These are phyloP conservation scores for Mortierella polycephala DNA, from an alignment of 371 early-diverging fungal species.

Conservation along the genomic window DNA sequence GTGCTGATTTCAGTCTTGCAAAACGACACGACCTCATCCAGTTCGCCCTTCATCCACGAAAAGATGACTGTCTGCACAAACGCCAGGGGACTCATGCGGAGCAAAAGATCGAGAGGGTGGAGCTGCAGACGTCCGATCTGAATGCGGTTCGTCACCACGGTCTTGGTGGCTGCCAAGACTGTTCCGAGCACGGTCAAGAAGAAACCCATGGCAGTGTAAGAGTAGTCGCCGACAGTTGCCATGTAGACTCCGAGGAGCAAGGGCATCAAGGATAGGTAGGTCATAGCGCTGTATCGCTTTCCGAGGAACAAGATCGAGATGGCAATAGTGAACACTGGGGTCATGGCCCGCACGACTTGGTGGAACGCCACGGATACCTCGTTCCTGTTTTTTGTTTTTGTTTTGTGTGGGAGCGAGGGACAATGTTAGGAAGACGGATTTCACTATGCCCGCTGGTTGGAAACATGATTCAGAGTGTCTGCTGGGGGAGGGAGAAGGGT, in stretches of 20 bases:
- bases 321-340: conserved; percentile 83
- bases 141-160: conserved; percentile 86
- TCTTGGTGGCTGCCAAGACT: conserved; percentile 83
- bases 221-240: conserved; percentile 87
- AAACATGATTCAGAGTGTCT: too few species aligned
- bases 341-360: conserved; percentile 90
- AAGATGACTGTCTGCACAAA: conserved; percentile 78
- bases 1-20: conserved; percentile 59
- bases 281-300: conserved; percentile 67
- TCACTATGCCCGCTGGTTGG: not conserved
- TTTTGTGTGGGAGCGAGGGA: not conserved
- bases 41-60: conserved; percentile 77
- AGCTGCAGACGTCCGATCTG: conserved; percentile 83
- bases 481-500: too few species aligned
- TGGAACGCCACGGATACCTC: conserved; percentile 77
- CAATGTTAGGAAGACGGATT: conserved; percentile 1
- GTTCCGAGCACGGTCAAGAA: conserved; percentile 85
- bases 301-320: conserved; percentile 68
- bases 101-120: conserved; percentile 83
- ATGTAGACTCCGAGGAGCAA: conserved; percentile 85
- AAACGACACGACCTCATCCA: conserved; percentile 63
- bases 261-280: conserved; percentile 72
- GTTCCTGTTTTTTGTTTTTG: conserved; percentile 50
- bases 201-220: conserved; percentile 78
- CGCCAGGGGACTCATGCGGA: conserved; percentile 85